Evolutionary conservation across 2,329 filamentous ascomycete species (phyloP).

Genomic region (Rhynchosporium graminicola): DNA sequence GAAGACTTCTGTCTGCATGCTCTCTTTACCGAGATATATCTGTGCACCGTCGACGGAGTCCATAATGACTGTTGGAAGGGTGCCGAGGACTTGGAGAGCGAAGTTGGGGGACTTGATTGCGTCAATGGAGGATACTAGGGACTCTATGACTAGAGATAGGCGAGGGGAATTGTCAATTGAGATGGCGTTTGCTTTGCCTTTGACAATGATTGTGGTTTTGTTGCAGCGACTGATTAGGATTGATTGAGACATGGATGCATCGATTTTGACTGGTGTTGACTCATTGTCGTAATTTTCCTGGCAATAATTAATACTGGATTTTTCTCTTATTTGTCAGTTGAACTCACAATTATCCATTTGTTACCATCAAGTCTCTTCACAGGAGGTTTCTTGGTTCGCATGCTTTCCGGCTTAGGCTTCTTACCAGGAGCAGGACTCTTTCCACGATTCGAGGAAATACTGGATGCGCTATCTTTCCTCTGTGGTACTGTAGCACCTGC

Average conservation of each 20-base stretch:
- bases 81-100: slow-evolving; percentile 86
- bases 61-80: slow-evolving; percentile 82
- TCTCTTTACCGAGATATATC: slow-evolving; percentile 83
- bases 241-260: slow-evolving; percentile 81
- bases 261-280: slow-evolving; percentile 71
- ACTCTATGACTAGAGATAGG: slow-evolving; percentile 84
- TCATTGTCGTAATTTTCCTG: slow-evolving; percentile 90
- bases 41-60: slow-evolving; percentile 92
- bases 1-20: slow-evolving; percentile 77
- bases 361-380: slow-evolving; percentile 81
- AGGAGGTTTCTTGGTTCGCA: slow-evolving; percentile 80
- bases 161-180: slow-evolving; percentile 88
- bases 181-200: slow-evolving; percentile 95
- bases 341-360: slow-evolving; percentile 83
- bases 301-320: slow-evolving; percentile 20
- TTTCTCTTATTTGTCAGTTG: neutral
- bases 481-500: slow-evolving; percentile 69
- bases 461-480: slow-evolving; percentile 53
- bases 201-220: slow-evolving; percentile 85
- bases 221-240: slow-evolving; percentile 90
- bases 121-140: slow-evolving; percentile 86
- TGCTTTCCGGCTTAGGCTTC: slow-evolving; percentile 82
- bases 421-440: slow-evolving; percentile 89
- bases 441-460: slow-evolving; percentile 56
- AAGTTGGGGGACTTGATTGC: slow-evolving; percentile 96